These are phyloP conservation scores for Acanthamoeba sp. DNA, from an alignment of 208 protist species.

Conservation along the genomic window DNA sequence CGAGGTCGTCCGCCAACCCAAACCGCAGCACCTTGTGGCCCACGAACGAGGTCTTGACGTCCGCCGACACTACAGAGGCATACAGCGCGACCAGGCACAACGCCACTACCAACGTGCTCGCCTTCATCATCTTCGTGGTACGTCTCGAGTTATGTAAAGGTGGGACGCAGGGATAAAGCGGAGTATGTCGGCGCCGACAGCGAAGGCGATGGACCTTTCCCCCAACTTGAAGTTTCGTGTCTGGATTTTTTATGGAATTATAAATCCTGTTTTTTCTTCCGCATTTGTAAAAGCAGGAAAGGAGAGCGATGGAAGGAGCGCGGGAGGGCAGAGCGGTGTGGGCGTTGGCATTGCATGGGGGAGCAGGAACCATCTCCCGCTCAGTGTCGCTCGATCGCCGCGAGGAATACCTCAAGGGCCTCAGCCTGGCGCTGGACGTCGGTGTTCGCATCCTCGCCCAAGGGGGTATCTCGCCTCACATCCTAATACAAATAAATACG, in stretches of 20 bases:
- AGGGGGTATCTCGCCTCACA: constrained; percentile 12
- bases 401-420: constrained; percentile 4
- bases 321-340: no score
- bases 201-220: no score
- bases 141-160: no score
- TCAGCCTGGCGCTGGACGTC: constrained; percentile 12
- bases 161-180: no score
- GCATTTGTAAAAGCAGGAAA: no score
- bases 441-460: constrained; percentile 9
- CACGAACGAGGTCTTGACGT: not conserved
- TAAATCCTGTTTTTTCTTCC: no score
- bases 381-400: constrained; percentile 20
- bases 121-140: no score
- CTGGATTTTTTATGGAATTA: no score
- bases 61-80: not conserved
- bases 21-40: constrained; percentile 24
- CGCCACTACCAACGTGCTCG: not conserved
- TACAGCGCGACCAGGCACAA: not conserved
- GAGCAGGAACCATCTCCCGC: constrained; percentile 75
- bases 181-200: no score
- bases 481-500: not conserved
- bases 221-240: no score
- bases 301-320: no score
- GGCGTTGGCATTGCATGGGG: constrained; percentile 80
- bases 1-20: not conserved